Base-by-base conservation (phyloP, 1,284 basidiomycete species). In the Afroboletus lepidellus region DNA sequence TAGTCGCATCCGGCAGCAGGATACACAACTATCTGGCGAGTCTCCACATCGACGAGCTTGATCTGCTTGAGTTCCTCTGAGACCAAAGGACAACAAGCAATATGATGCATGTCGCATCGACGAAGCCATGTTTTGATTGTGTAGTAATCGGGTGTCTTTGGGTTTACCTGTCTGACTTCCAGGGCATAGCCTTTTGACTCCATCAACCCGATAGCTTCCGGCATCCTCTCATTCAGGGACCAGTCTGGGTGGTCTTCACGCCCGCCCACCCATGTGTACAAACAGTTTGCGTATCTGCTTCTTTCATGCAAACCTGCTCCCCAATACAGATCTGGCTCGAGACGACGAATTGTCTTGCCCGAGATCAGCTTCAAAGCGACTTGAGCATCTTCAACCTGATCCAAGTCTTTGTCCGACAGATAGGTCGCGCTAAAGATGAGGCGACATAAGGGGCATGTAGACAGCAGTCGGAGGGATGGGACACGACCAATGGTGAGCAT, bases 1-100 rank as follows among this genome's bases (percentile, higher is more conserved):
- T 38, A 38, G 18, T 38, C 37, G 12, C 37, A 38, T 5, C 37
- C 37, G 12, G 20, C 37, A 2, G 20, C 11, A 7, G 46, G 54
- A 42, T 54, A 53, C 25, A 8, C 11, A 37, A 57, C 41, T 18
- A 60, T 47, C n/a, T 51, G 37, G 29, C 54, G 58, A 12, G 55
- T 41, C 24, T 48, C 49, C 5, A 50, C 46, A 13, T 62, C 33
- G 13, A 58, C 13, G 15, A 61, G 48, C 8, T 63, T 61, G 47
- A 53, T 56, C 24, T 50, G 15, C 39, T 46, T 27, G 1, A 51
- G 38, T 20, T 15, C 39, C 7, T 61, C 39, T 1, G 47, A 60
- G 8, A 45, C 18, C 7, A 48, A 2, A 4, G 53, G 51, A 13
- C 20, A 32, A 29, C 60, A 50, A 4, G 53, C 49, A 20, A 39